Base-by-base conservation (phyloP, 1,284 basidiomycete genomes). In the Papiliotrema laurentii region DNA sequence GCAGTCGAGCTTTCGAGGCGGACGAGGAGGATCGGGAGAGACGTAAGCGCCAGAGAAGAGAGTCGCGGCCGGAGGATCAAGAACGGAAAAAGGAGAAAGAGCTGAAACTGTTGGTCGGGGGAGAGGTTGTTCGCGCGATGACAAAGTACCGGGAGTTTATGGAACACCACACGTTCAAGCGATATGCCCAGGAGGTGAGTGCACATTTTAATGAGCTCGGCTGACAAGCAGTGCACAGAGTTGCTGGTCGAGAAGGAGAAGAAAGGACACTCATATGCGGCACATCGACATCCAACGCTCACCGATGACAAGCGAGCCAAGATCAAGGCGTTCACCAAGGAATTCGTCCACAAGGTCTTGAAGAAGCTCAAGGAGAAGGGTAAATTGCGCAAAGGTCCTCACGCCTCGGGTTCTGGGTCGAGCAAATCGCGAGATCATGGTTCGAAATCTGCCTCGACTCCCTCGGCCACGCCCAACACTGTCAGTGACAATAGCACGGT, bases 291-390 rank as follows among this genome's bases (percentile, higher is more conserved):
- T 39, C 87, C 91, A 6, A 47, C 79, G 10, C 78, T 98, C 10
- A 83, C 88, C 1, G 86, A 90, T 1, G 91, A 97, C 54, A 97
- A 97, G 69, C 76, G 80, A 38, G 66, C 72, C 40, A 97, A 97
- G 77, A 91, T 98, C 69, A 96, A 92, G 75, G 83, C 87, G 60
- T 99, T 94, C 69, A 80, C 88, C 34, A 91, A 93, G 69, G 90
- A 94, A 42, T 98, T 85, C 65, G 83, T 67, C 7, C 66, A 72
- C 51, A 72, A 73, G 52, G 52, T 72, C 18, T 48, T 73, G 21
- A 66, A 67, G 44, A 63, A 61, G 40, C 56, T 73, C 13, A 69
- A 71, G 45, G 66, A 63, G n/a, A 69, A 69, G 54, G 66, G 69
- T 40, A 73, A 69, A 47, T 53, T 71, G 33, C 28, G 24, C 6